Evolutionary conservation across 1,139 yeast species (phyloP).

Genomic region (Diutina scorzettiae): DNA sequence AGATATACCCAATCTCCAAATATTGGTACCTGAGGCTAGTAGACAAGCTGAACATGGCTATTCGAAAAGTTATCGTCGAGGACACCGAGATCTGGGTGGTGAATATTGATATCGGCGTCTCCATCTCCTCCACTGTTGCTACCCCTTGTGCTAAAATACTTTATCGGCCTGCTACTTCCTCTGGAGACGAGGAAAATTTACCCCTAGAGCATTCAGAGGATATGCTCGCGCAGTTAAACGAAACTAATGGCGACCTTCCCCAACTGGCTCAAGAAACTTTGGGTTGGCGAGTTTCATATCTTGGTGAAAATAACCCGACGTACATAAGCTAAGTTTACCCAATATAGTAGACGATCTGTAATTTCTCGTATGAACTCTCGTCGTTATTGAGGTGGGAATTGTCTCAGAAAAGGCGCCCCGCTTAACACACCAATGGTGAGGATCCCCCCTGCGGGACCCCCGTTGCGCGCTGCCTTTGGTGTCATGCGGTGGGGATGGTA

Average conservation of each 20-base stretch:
- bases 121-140: background rate
- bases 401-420: too few species aligned
- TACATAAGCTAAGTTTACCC: too few species aligned
- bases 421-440: too few species aligned
- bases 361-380: too few species aligned
- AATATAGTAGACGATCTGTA: too few species aligned
- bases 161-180: background rate
- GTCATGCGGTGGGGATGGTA: too few species aligned
- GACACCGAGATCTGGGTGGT: background rate
- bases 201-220: background rate
- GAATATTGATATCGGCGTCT: background rate
- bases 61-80: background rate
- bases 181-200: background rate
- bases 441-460: too few species aligned
- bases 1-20: background rate
- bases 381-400: too few species aligned
- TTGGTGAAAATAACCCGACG: too few species aligned
- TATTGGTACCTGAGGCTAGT: background rate
- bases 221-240: background rate
- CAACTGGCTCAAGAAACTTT: background rate
- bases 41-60: constrained; percentile 2
- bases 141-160: background rate
- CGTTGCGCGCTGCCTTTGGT: too few species aligned
- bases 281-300: too few species aligned
- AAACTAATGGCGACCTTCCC: background rate